Percentiles rank a stretch among this genome's conserved stretches.
phyloP scores from a whole-genome alignment of 1,139 yeast species.

The Zhuliangozyma blackwelliae region DNA sequence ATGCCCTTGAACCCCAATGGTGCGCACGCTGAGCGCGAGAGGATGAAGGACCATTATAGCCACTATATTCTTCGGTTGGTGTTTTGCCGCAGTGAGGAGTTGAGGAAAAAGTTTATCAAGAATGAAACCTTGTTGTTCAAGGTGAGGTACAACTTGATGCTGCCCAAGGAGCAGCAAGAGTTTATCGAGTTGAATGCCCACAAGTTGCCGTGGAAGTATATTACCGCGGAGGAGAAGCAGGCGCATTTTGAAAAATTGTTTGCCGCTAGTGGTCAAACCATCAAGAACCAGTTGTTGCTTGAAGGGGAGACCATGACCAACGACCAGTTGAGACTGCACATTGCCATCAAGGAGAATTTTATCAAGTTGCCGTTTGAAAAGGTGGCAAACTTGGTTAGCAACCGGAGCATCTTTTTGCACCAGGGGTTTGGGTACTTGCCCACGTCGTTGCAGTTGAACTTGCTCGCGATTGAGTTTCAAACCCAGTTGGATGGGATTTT shows the following conservation, averaged over 20 bases:
- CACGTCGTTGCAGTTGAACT: constrained; percentile 67
- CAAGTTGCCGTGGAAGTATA: constrained; percentile 70
- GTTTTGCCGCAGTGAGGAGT: constrained; percentile 85
- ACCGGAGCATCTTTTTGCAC: constrained; percentile 61
- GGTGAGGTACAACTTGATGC: constrained; percentile 63
- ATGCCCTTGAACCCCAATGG: constrained; percentile 53
- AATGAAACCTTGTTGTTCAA: constrained; percentile 74
- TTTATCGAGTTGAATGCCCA: constrained; percentile 54
- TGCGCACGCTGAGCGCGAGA: constrained; percentile 39
- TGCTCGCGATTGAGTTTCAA: constrained; percentile 65
- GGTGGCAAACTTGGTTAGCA: constrained; percentile 69
- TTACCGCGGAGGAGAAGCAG: constrained; percentile 56
- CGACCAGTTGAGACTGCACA: constrained; percentile 41
- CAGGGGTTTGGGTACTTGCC: constrained; percentile 84
- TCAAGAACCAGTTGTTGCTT: constrained; percentile 25
- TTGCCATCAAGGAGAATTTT: constrained; percentile 52
- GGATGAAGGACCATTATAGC: constrained; percentile 86
- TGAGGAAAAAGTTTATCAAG: constrained; percentile 71
- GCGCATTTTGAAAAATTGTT: constrained; percentile 47
- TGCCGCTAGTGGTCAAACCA: constrained; percentile 45
- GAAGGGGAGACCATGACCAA: constrained; percentile 25
- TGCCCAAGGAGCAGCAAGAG: constrained; percentile 63
- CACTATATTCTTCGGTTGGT: constrained; percentile 86
- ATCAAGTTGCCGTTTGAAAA: constrained; percentile 85
- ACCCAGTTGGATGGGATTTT: constrained; percentile 50